These are phyloP conservation scores for Cryptosporidium canis DNA, from an alignment of 169 alveolate genomes.

Conservation along the genomic window DNA sequence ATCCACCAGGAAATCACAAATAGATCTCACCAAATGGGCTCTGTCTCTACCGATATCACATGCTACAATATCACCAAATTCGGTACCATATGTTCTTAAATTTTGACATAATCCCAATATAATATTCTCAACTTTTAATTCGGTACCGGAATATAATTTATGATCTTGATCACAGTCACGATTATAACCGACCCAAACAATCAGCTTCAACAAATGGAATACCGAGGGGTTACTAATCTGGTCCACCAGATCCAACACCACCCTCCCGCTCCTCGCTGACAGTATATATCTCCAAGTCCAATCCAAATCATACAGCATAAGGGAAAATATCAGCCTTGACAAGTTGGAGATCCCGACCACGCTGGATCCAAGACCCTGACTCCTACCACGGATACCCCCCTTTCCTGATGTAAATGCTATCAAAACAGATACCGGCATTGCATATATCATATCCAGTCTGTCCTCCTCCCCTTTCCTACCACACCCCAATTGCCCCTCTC, in stretches of 20 bases:
- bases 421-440: slow-evolving; percentile 41
- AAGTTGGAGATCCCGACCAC: slow-evolving; percentile 5
- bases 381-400: not conserved
- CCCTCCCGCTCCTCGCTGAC: not conserved
- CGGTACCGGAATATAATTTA: not conserved
- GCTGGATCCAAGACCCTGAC: not conserved
- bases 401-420: slow-evolving; percentile 17
- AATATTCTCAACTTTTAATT: not conserved
- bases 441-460: not conserved
- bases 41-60: not conserved
- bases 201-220: slow-evolving; percentile 26
- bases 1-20: not conserved
- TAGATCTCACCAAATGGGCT: not conserved
- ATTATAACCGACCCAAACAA: not conserved
- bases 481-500: not conserved
- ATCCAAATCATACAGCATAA: slow-evolving; percentile 15
- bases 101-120: not conserved
- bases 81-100: not conserved
- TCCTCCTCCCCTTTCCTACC: not conserved
- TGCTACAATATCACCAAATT: too few relatives aligned
- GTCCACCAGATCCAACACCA: not conserved
- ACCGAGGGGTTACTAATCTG: slow-evolving; percentile 9
- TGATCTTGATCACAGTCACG: not conserved
- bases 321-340: slow-evolving; percentile 20
- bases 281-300: slow-evolving; percentile 41